A percentile compares a stretch with the other conserved stretches of the same genome.
These are phyloP conservation scores for Agarophyton chilense DNA, from an alignment of 23 red algal genomes.

Conservation along the genomic window DNA sequence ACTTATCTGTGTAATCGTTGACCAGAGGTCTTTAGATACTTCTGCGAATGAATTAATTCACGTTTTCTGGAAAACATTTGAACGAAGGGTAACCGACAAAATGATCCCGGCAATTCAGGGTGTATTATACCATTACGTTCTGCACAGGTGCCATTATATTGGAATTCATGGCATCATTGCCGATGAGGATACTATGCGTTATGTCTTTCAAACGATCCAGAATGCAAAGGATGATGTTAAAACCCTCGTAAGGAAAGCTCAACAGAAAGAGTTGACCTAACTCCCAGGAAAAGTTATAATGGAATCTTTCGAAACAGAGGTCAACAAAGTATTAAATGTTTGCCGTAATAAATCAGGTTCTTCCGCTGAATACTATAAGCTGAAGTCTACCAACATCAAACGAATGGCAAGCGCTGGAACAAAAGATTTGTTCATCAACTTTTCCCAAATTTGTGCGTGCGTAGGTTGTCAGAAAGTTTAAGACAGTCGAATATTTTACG, in stretches of 20 bases:
- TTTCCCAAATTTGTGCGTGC: conserved; percentile 98
- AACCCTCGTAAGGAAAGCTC: conserved; percentile 72
- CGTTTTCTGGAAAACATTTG: conserved; percentile 95
- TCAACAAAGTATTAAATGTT: conserved; percentile 92
- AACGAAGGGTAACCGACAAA: conserved; percentile 68
- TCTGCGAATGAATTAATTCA: conserved; percentile 96
- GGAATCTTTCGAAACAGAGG: conserved; percentile 95
- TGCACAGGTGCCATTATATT: too few species aligned
- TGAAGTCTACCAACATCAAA: conserved; percentile 95
- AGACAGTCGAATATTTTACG: conserved; percentile 97
- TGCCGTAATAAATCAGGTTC: conserved; percentile 92
- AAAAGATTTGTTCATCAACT: conserved; percentile 99
- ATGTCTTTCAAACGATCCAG: conserved; percentile 87
- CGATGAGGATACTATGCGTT: conserved; percentile 81
- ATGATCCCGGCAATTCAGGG: conserved; percentile 92
- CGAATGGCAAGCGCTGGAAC: conserved; percentile 96
- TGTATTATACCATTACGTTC: conserved; percentile 90
- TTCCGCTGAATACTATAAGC: conserved; percentile 79
- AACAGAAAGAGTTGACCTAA: conserved; percentile 79
- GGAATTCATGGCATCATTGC: conserved; percentile 98
- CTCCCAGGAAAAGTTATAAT: conserved; percentile 97
- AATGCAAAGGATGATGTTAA: conserved; percentile 89
- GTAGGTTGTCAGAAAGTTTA: conserved; percentile 99
- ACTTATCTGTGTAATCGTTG: too few species aligned
- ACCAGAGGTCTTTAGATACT: too few species aligned